phyloP scores from a whole-genome alignment of 768 basidiomycete genomes.

The Terana coerulea region DNA sequence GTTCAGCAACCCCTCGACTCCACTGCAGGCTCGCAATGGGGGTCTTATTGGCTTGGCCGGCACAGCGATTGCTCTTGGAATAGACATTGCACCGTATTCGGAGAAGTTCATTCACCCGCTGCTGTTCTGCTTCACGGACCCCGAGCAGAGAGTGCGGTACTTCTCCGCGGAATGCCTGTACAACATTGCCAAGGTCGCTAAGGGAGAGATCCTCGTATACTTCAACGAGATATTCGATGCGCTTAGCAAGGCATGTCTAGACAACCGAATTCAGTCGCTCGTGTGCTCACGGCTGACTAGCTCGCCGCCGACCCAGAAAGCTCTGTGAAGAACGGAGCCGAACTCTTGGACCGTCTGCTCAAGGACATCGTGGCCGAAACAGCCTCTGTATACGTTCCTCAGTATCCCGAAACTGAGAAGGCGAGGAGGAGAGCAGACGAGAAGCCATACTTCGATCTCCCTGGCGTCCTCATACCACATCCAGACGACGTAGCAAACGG shows the following conservation, averaged over 20 bases:
- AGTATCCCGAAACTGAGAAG: conserved; percentile 77
- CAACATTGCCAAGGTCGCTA: conserved; percentile 96
- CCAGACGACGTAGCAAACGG: conserved; percentile 47
- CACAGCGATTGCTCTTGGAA: conserved; percentile 93
- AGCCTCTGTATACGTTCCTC: conserved; percentile 90
- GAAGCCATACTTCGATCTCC: conserved; percentile 40
- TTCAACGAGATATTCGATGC: conserved; percentile 99
- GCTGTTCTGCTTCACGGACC: conserved; percentile 87
- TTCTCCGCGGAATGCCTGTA: conserved; percentile 98
- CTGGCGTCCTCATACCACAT: conserved; percentile 62
- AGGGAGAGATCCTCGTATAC: conserved; percentile 93
- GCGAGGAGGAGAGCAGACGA: conserved; percentile 36
- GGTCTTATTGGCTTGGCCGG: conserved; percentile 95
- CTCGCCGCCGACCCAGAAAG: conserved; percentile 93
- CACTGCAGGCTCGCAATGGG: conserved; percentile 88
- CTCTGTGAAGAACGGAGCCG: conserved; percentile 98
- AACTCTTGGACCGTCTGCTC: conserved; percentile 92
- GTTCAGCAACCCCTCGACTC: conserved; percentile 80
- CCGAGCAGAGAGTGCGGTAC: conserved; percentile 93
- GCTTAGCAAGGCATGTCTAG: conserved; percentile 76
- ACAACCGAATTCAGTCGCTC: conserved; percentile 6
- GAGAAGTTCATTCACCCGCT: conserved; percentile 88
- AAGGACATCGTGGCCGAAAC: conserved; percentile 98
- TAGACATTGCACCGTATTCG: conserved; percentile 92
- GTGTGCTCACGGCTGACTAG: conserved; percentile 36